phyloP scores from a whole-genome alignment of 2,329 filamentous ascomycete species.

The Lachnellula cervina region DNA sequence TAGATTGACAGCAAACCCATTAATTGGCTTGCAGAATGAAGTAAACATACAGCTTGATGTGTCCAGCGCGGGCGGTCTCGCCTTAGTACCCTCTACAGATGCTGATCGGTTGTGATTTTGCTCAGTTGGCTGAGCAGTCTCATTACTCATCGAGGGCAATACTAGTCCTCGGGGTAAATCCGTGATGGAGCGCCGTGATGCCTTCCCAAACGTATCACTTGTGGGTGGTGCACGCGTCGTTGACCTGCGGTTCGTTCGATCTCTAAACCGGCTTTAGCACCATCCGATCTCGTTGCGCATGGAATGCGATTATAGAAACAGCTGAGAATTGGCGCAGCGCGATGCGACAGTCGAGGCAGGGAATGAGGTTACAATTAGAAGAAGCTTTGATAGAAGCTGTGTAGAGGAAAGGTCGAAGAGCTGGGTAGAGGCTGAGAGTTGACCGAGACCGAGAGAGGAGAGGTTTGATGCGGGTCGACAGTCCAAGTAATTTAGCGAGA shows the following conservation, averaged over 20 bases:
- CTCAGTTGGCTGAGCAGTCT: slow-evolving; percentile 32
- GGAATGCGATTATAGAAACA: slow-evolving; percentile 9
- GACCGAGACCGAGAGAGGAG: not conserved
- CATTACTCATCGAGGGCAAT: slow-evolving; percentile 36
- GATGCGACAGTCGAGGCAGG: slow-evolving; percentile 22
- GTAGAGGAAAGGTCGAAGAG: slow-evolving; percentile 8
- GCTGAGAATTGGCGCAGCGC: slow-evolving; percentile 8
- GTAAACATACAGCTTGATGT: slow-evolving; percentile 29
- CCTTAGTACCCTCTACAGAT: slow-evolving; percentile 28
- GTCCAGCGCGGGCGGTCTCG: slow-evolving; percentile 29
- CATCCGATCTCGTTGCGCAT: slow-evolving; percentile 12
- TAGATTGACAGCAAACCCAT: not conserved
- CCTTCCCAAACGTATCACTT: not conserved
- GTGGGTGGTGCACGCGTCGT: slow-evolving; percentile 18
- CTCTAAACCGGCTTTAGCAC: slow-evolving; percentile 11
- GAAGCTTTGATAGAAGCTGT: slow-evolving; percentile 12
- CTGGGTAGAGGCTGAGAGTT: slow-evolving; percentile 12
- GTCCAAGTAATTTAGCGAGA: slow-evolving; percentile 9
- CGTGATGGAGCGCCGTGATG: slow-evolving; percentile 8
- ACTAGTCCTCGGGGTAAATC: slow-evolving; percentile 13
- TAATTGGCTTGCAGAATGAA: not conserved
- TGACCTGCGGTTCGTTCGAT: slow-evolving; percentile 9
- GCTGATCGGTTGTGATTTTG: slow-evolving; percentile 29
- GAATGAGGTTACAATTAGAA: slow-evolving; percentile 5
- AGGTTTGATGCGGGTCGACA: slow-evolving; percentile 1